Evolutionary conservation across 352 stramenopile genomes (phyloP), one percentile per base, ranked within the genome.

Genomic region (Phytopythium kandeliae): DNA sequence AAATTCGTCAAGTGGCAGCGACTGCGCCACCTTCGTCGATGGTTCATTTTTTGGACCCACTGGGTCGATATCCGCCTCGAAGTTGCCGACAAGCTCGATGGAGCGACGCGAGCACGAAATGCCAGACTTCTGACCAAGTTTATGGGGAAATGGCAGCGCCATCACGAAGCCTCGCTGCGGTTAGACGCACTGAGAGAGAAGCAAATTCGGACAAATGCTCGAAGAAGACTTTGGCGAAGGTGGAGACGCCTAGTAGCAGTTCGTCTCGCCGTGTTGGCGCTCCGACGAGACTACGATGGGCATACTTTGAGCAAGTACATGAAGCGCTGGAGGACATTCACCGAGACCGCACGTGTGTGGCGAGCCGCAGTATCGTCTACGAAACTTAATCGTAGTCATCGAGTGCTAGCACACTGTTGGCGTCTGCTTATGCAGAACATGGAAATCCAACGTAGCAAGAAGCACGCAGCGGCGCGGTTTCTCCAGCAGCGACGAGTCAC

Each of bases 41-140:
- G 13, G 8, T 55, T 71, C 26, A 25, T 17, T 12, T n/a, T 12
- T 40, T 71, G 63, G 63, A 31, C 49, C 15, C 26, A 0, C 40
- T 71, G 59, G 55, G 52, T 54, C 1, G 51, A 68, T 22, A 26
- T 17, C 12, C 26, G 28, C 6, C 43, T 49, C 1, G 17, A 9
- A 25, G 17, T 49, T 25, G 26, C 26, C 16, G 43, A 26, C 17
- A 49, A 35, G 2, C 25, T 49, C 8, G n/a, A 37, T 11, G 43
- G n/a, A 11, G 28, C 28, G n/a, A 17, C 25, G 17, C 25, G 4
- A 25, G 1, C 1, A 11, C 43, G 28, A n/a, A 7, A 12, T 4
- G 28, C 2, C n/a, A 49, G n/a, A 8, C n/a, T 35, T 4, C 19
- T 49, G 8, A 11, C 7, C 1, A 13, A 9, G 7, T 7, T 25